A percentile compares a stretch with the other conserved stretches of the same genome.
Conservation (phyloP, 164 flowering plant species). For the Chimonanthus salicifolius region DNA sequence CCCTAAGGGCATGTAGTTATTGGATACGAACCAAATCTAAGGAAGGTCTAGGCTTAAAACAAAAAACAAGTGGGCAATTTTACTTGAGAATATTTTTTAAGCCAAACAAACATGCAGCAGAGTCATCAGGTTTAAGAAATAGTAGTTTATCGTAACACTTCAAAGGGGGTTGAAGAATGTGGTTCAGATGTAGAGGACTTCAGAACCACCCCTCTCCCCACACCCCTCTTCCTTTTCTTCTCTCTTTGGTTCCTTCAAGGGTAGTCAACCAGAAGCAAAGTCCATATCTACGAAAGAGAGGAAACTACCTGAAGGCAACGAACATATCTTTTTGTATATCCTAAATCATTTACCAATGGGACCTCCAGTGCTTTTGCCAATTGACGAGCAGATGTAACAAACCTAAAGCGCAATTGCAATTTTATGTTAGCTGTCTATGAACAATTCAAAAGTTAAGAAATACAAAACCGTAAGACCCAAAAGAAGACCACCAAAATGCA, state of each 20-base stretch:
- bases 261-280: neutral
- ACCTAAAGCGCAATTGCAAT: slow-evolving; percentile 33
- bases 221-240: neutral
- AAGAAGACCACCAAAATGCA: neutral
- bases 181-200: neutral
- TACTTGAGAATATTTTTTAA: neutral
- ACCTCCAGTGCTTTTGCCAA: slow-evolving; percentile 95
- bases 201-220: neutral
- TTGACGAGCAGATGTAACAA: slow-evolving; percentile 39
- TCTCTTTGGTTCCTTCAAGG: neutral
- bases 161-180: neutral
- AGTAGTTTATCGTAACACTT: neutral
- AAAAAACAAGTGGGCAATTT: neutral
- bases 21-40: neutral
- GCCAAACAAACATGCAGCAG: neutral
- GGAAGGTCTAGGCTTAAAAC: neutral
- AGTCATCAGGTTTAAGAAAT: neutral
- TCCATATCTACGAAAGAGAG: neutral
- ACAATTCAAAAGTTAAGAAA: neutral
- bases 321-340: slow-evolving; percentile 99
- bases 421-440: neutral
- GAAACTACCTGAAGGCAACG: slow-evolving; percentile 91
- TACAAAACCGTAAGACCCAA: neutral
- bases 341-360: slow-evolving; percentile 95
- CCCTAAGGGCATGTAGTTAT: neutral